A percentile compares a stretch with the other conserved stretches of the same genome.
Evolutionary conservation across 2,329 filamentous ascomycete species (phyloP).

Genomic region (Zymoseptoria brevis): DNA sequence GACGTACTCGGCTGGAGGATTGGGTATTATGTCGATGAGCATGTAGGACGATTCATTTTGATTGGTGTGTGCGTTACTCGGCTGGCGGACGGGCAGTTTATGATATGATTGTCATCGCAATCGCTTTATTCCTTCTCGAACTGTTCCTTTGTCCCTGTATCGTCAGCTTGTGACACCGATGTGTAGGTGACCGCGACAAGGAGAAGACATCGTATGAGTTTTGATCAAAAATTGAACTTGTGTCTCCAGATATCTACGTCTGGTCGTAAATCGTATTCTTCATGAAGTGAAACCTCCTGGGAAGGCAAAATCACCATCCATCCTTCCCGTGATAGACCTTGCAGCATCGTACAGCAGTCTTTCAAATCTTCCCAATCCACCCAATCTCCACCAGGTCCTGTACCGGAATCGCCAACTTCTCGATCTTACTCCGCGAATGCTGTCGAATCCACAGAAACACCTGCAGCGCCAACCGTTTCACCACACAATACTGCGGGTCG

Average conservation of each 20-base stretch:
- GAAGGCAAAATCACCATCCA: neutral
- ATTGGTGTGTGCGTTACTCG: too few relatives aligned
- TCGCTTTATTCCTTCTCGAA: too few relatives aligned
- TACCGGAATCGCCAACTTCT: conserved; percentile 49
- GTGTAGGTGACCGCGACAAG: too few relatives aligned
- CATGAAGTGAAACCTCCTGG: neutral
- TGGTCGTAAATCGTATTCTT: too few relatives aligned
- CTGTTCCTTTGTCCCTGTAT: too few relatives aligned
- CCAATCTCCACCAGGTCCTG: conserved; percentile 60
- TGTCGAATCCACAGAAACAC: conserved; percentile 58
- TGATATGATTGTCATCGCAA: too few relatives aligned
- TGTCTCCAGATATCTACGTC: too few relatives aligned
- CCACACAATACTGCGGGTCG: conserved; percentile 6
- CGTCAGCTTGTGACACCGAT: too few relatives aligned
- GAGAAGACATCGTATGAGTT: too few relatives aligned
- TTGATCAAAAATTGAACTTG: too few relatives aligned
- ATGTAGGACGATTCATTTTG: neutral
- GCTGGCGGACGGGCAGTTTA: too few relatives aligned
- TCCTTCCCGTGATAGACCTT: neutral
- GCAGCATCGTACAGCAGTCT: neutral
- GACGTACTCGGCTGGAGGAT: neutral
- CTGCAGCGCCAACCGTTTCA: conserved; percentile 41
- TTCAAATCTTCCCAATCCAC: conserved; percentile 44
- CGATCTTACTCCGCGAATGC: conserved; percentile 58
- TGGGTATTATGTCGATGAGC: neutral